Percentiles rank a stretch among this genome's conserved stretches.
Evolutionary conservation across 2,329 filamentous ascomycete genomes (phyloP).

Genomic region (Juglanconis oblonga): DNA sequence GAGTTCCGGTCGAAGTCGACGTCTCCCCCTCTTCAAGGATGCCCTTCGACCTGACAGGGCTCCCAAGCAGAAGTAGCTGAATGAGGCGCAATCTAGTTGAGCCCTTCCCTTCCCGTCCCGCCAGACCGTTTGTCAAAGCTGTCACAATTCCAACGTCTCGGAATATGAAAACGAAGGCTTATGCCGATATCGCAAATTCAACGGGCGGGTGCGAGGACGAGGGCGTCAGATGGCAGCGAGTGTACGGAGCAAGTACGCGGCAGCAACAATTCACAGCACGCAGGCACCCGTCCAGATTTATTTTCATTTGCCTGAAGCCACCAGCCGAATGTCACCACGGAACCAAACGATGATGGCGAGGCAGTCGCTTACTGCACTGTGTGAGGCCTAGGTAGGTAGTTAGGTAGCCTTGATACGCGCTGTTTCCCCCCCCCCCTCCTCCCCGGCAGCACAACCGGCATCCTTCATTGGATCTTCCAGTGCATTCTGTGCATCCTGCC

Average conservation of each 20-base stretch:
- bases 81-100: slow-evolving; percentile 1
- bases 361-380: neutral
- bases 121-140: slow-evolving; percentile 2
- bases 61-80: neutral
- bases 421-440: neutral
- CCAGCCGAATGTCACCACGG: neutral
- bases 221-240: neutral
- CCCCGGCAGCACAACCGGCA: slow-evolving; percentile 8
- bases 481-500: slow-evolving; percentile 14
- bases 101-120: neutral
- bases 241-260: too few species aligned
- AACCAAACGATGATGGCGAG: neutral
- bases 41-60: neutral
- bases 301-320: neutral
- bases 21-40: neutral
- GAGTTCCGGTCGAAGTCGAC: neutral
- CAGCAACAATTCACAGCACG: neutral
- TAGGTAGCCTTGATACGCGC: slow-evolving; percentile 1
- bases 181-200: neutral
- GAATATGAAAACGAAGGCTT: neutral
- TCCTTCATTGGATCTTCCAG: slow-evolving; percentile 16
- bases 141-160: neutral
- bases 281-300: neutral
- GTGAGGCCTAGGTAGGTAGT: neutral
- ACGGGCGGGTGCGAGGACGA: neutral